Conservation (phyloP, 208 protist species). For the Vickermania spadyakhi region DNA sequence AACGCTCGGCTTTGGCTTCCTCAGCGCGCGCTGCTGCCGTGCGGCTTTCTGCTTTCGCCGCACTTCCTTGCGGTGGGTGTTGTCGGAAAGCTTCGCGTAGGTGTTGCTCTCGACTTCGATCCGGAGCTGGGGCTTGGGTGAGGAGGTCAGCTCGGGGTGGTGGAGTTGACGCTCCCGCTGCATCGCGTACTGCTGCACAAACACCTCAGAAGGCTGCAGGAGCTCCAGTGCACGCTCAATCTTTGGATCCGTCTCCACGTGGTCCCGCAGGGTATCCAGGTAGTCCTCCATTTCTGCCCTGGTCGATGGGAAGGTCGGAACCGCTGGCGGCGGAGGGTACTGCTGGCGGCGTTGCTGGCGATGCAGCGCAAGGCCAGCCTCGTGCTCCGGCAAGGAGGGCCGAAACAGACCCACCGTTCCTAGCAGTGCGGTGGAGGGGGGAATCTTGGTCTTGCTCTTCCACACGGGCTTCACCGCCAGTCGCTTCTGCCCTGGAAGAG, state of each 20-base stretch:
- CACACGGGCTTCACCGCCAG: neutral
- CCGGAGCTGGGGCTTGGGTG: neutral
- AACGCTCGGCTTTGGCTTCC: too few species aligned
- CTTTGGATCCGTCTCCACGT: neutral
- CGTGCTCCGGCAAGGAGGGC: neutral
- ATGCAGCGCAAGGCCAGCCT: neutral
- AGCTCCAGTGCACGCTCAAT: neutral
- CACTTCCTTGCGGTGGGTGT: neutral
- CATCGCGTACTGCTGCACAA: neutral
- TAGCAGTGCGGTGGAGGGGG: neutral
- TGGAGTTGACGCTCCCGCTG: too few species aligned
- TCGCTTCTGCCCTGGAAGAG: neutral
- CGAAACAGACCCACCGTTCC: slow-evolving; percentile 1
- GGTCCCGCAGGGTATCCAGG: neutral
- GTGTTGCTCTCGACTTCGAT: neutral
- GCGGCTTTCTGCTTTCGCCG: neutral
- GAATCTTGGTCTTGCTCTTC: neutral
- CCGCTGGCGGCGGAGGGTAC: neutral
- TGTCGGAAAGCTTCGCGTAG: neutral
- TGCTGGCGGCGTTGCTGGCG: neutral
- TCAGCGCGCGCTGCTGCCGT: neutral
- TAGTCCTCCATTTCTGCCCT: neutral
- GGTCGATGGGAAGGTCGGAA: neutral
- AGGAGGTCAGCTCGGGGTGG: neutral
- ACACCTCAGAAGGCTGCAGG: neutral